A percentile compares a stretch with the other conserved stretches of the same genome.
phyloP scores from a whole-genome alignment of 164 flowering plant species.

The Vitis rotundifolia region DNA sequence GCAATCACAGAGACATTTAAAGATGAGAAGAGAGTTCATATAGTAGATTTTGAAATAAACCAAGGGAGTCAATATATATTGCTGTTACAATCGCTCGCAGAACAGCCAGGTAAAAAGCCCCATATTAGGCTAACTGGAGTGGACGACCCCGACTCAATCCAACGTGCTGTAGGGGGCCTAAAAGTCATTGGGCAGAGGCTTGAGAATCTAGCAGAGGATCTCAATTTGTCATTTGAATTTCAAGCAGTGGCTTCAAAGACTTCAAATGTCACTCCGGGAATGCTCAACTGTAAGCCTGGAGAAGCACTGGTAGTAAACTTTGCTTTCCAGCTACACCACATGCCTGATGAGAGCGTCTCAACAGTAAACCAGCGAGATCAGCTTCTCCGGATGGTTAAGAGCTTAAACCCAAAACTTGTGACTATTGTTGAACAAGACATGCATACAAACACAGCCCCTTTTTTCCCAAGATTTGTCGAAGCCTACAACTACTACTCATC shows the following conservation, averaged over 20 bases:
- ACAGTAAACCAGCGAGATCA: slow-evolving; percentile 79
- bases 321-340: slow-evolving; percentile 97
- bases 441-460: slow-evolving; percentile 92
- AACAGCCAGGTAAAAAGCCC: slow-evolving; percentile 45
- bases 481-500: slow-evolving; percentile 90
- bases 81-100: slow-evolving; percentile 68
- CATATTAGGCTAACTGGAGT: slow-evolving; percentile 79
- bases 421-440: slow-evolving; percentile 94
- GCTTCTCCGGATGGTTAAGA: slow-evolving; percentile 87
- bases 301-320: slow-evolving; percentile 88
- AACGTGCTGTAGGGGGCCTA: slow-evolving; percentile 80
- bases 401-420: slow-evolving; percentile 83
- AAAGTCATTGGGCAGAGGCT: slow-evolving; percentile 71
- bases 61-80: slow-evolving; percentile 94
- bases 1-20: slow-evolving; percentile 75
- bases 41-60: slow-evolving; percentile 89
- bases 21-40: slow-evolving; percentile 72
- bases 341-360: slow-evolving; percentile 99
- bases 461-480: slow-evolving; percentile 77
- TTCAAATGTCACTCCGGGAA: slow-evolving; percentile 57
- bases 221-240: slow-evolving; percentile 71
- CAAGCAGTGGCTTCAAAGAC: slow-evolving; percentile 59
- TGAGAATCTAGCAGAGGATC: slow-evolving; percentile 63
- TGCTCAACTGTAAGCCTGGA: slow-evolving; percentile 53
- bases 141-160: slow-evolving; percentile 94